A percentile compares a stretch with the other conserved stretches of the same genome.
These are phyloP conservation scores for Zea luxurians DNA, from an alignment of 176 grass and related monocot genomes.

Conservation along the genomic window DNA sequence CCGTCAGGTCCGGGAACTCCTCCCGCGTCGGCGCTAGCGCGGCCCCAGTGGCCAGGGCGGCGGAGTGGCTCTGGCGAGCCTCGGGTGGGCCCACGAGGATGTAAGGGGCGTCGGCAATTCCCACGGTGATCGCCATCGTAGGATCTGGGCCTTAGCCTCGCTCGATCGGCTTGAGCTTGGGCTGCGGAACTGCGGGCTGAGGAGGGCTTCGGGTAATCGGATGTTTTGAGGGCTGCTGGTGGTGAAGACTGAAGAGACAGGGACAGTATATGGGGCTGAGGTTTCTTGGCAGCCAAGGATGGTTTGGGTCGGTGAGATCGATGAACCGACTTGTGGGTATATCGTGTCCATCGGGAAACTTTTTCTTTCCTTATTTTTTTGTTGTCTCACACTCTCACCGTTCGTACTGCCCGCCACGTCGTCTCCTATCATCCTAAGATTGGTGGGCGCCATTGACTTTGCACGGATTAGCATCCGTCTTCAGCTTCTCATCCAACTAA, in stretches of 20 bases:
- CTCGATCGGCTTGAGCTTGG: not conserved
- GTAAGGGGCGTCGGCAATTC: conserved; percentile 2
- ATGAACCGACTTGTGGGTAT: conserved; percentile 30
- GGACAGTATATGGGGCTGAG: conserved; percentile 24
- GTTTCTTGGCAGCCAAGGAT: conserved; percentile 57
- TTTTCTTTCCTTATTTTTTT: not conserved
- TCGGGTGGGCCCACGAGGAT: conserved; percentile 70
- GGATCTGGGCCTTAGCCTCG: not conserved
- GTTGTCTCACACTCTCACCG: too few species aligned
- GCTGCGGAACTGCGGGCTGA: not conserved
- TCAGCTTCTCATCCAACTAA: too few species aligned
- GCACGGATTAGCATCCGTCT: too few species aligned
- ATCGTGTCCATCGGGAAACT: conserved; percentile 26
- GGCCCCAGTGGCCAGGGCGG: not conserved
- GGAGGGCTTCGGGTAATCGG: not conserved
- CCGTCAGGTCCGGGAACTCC: conserved; percentile 33
- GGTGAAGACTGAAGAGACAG: not conserved
- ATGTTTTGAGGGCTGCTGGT: not conserved
- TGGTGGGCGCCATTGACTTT: too few species aligned
- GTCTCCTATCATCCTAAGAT: too few species aligned
- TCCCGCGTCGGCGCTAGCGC: not conserved
- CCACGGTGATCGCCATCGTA: not conserved
- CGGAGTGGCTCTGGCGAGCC: not conserved
- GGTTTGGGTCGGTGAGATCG: conserved; percentile 27
- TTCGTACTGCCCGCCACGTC: too few species aligned